phyloP scores from a whole-genome alignment of 2,329 filamentous ascomycete genomes.

The Diaporthe citrichinensis region DNA sequence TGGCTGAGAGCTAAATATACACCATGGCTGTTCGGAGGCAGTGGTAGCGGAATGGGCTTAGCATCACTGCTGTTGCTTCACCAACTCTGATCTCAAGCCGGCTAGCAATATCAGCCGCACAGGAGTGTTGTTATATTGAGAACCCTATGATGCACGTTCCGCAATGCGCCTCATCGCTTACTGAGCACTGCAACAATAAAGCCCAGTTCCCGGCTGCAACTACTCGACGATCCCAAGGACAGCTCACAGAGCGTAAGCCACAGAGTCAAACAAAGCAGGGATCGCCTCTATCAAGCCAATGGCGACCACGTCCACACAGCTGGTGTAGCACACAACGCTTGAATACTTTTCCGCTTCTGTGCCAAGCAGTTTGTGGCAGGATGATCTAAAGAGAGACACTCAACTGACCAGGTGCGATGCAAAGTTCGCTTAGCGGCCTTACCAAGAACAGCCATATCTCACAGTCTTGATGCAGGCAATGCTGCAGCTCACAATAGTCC shows the following conservation, averaged over 20 bases:
- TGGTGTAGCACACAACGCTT: background rate
- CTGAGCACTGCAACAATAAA: background rate
- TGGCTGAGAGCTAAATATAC: too few species aligned
- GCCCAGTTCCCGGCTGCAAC: background rate
- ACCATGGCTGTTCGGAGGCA: background rate
- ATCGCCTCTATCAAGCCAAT: background rate
- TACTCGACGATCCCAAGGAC: background rate
- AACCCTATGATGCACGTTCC: background rate
- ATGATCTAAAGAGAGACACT: background rate
- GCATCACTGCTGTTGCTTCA: background rate
- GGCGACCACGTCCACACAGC: too few species aligned
- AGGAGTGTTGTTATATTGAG: background rate
- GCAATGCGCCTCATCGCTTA: background rate
- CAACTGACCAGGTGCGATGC: background rate
- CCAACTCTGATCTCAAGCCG: background rate
- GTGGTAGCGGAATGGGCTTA: background rate
- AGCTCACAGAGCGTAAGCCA: background rate
- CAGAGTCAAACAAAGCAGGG: background rate
- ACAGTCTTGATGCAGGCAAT: background rate
- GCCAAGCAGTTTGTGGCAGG: background rate
- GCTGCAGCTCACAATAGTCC: background rate
- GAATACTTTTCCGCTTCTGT: background rate
- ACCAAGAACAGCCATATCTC: background rate
- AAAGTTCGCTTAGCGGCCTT: background rate
- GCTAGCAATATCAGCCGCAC: background rate